A percentile compares a stretch with the other conserved stretches of the same genome.
These are phyloP conservation scores for slime mould (Dictyostelium discoideum) DNA, from an alignment of 78 protist genomes.

Conservation along the genomic window DNA sequence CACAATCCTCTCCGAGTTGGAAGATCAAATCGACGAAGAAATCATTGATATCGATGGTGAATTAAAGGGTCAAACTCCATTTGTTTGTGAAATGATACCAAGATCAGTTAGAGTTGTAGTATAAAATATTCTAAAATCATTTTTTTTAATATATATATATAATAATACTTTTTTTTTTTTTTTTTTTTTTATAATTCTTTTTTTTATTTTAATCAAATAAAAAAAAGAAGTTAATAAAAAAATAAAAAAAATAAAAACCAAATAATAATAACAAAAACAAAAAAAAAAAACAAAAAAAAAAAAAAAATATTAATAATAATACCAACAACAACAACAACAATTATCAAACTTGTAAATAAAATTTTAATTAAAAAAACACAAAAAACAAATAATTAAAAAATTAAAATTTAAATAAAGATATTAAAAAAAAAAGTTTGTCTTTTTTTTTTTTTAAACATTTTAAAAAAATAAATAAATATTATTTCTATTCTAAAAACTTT, in stretches of 20 bases:
- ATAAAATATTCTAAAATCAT: background rate
- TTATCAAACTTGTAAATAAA: background rate
- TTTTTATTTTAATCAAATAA: no score
- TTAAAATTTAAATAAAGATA: no score
- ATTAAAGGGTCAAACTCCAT: constrained; percentile 78
- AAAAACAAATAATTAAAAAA: no score
- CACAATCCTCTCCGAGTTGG: constrained; percentile 62
- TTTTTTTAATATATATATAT: background rate
- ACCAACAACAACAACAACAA: background rate
- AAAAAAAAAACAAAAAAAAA: background rate
- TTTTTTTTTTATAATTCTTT: no score
- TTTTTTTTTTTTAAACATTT: background rate
- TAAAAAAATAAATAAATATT: background rate
- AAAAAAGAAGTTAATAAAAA: background rate
- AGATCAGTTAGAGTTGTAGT: constrained; percentile 59
- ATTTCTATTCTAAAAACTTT: no score
- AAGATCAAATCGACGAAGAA: constrained; percentile 81
- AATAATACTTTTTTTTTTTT: background rate
- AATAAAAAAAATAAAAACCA: background rate
- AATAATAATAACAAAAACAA: background rate
- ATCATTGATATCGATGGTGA: constrained; percentile 84
- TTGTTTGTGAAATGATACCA: constrained; percentile 73
- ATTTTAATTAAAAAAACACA: no score
- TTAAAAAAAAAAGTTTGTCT: no score
- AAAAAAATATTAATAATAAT: background rate